Evolutionary conservation across 2,329 filamentous ascomycete genomes (phyloP).

Genomic region (Sarocladium kiliense): DNA sequence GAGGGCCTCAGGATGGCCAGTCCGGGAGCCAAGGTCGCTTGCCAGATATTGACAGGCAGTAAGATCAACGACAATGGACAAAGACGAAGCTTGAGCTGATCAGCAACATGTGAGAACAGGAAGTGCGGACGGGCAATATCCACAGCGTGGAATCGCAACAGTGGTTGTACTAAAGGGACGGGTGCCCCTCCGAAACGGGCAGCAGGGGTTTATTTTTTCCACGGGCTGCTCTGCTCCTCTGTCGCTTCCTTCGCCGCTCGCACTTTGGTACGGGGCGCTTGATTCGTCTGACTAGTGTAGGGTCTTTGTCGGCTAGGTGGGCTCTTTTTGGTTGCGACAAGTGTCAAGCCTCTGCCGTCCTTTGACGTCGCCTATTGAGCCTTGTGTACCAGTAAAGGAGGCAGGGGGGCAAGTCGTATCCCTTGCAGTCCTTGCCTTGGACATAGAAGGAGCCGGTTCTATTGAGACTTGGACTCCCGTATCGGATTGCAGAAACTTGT

Average conservation of each 20-base stretch:
- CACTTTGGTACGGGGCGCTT: constrained; percentile 4
- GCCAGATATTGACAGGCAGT: background rate
- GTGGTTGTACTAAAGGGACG: background rate
- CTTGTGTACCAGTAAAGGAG: background rate
- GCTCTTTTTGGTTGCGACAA: constrained; percentile 4
- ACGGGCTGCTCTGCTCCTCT: background rate
- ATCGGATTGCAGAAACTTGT: too few relatives aligned
- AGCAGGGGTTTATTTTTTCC: constrained; percentile 9
- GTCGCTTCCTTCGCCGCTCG: background rate
- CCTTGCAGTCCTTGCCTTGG: too few relatives aligned
- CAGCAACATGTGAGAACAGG: constrained; percentile 6
- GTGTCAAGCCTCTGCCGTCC: constrained; percentile 4
- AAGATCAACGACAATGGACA: constrained; percentile 3
- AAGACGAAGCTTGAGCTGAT: background rate
- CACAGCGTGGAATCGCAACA: constrained; percentile 1
- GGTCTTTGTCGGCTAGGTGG: constrained; percentile 5
- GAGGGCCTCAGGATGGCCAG: background rate
- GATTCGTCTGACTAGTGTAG: constrained; percentile 3
- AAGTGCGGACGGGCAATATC: constrained; percentile 2
- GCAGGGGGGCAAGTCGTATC: too few relatives aligned
- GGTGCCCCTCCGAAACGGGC: constrained; percentile 2
- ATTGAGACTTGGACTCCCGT: too few relatives aligned
- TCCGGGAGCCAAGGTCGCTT: background rate
- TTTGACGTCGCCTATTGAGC: constrained; percentile 1
- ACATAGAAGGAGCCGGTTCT: too few relatives aligned